A percentile compares a stretch with the other conserved stretches of the same genome.
Conservation (phyloP, 768 basidiomycete genomes). For the Phylloporus scabripes region DNA sequence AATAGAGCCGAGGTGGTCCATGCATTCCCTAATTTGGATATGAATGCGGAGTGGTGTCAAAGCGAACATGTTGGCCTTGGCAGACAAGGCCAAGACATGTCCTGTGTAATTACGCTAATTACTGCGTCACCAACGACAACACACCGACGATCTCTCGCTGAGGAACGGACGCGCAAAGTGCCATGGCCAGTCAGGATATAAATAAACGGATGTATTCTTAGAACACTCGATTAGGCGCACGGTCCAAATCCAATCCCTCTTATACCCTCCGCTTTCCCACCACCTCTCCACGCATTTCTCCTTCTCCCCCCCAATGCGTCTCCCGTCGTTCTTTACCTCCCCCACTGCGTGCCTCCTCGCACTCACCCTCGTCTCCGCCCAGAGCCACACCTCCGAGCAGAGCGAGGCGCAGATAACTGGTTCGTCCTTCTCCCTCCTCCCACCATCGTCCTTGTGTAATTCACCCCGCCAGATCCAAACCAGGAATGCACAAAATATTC, state of each 20-base stretch:
- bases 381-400: constrained; percentile 3
- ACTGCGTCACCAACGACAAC: too few species aligned
- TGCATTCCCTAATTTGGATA: not conserved
- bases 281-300: not conserved
- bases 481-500: constrained; percentile 42
- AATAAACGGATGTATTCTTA: not conserved
- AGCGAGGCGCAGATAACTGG: constrained; percentile 36
- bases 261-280: constrained; percentile 1
- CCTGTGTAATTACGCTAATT: too few species aligned
- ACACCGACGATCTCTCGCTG: too few species aligned
- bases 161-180: too few species aligned
- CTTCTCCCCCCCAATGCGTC: not conserved
- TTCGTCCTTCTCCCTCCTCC: constrained; percentile 9
- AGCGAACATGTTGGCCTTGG: too few species aligned
- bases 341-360: not conserved
- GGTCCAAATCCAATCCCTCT: not conserved
- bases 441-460: too few species aligned
- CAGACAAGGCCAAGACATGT: too few species aligned
- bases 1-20: not conserved
- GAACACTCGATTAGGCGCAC: not conserved
- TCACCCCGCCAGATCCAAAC: constrained; percentile 25
- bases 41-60: too few species aligned
- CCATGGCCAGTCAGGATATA: too few species aligned
- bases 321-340: not conserved
- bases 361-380: not conserved